These are phyloP conservation scores for Leishmania tarentolae DNA, from an alignment of 208 protist genomes.

Conservation along the genomic window DNA sequence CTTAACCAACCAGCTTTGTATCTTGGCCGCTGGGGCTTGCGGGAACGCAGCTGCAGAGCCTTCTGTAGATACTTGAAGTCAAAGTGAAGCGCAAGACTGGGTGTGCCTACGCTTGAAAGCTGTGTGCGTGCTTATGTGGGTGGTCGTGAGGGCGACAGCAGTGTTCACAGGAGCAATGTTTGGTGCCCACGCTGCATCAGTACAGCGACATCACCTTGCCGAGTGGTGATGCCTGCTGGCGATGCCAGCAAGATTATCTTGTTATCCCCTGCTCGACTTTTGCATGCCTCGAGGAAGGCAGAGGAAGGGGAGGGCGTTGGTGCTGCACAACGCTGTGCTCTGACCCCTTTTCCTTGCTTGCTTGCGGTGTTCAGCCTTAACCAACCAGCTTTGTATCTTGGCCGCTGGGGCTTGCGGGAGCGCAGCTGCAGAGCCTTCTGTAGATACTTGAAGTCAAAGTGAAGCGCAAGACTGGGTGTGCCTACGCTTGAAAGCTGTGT, in stretches of 20 bases:
- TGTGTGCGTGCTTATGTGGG: background rate
- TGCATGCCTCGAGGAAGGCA: background rate
- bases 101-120: background rate
- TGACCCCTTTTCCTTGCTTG: background rate
- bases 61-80: constrained; percentile 1
- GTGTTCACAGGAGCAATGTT: too few species aligned
- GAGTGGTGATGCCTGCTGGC: constrained; percentile 30
- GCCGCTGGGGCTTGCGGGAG: background rate
- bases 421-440: background rate
- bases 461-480: background rate
- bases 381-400: constrained; percentile 6
- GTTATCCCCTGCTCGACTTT: background rate
- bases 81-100: constrained; percentile 4
- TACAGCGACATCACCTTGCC: constrained; percentile 17
- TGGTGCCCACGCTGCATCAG: constrained; percentile 30
- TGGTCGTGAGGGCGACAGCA: too few species aligned
- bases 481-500: background rate
- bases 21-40: background rate
- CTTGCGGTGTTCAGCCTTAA: background rate
- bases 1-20: constrained; percentile 5
- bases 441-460: constrained; percentile 10
- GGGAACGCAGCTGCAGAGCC: background rate
- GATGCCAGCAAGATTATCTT: constrained; percentile 20
- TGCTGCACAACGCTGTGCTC: background rate
- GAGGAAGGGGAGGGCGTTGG: background rate